These are phyloP conservation scores for Spergularia marina DNA, from an alignment of 148 eudicot genomes.

Conservation along the genomic window DNA sequence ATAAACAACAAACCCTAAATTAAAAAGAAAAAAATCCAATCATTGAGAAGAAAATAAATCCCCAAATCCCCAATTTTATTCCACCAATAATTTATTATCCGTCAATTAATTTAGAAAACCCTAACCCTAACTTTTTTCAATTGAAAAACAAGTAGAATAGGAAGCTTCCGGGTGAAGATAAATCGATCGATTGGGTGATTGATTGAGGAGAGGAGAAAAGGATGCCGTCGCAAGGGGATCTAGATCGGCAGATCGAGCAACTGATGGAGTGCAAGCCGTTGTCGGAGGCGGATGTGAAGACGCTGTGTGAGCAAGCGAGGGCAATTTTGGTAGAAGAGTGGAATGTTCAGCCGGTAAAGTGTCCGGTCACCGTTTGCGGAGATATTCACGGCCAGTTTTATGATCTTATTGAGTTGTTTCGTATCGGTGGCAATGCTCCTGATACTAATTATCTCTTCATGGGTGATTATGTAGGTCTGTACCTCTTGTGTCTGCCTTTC, in stretches of 20 bases:
- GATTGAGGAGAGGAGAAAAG: constrained; percentile 14
- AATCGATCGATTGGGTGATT: not conserved
- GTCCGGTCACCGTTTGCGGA: constrained; percentile 94
- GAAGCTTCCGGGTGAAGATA: not conserved
- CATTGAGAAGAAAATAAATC: too few relatives aligned
- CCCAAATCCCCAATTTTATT: too few relatives aligned
- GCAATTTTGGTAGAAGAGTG: constrained; percentile 87
- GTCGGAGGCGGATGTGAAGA: constrained; percentile 74
- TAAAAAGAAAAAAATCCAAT: not conserved
- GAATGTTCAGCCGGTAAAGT: constrained; percentile 92
- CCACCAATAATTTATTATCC: not conserved
- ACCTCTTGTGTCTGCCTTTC: not conserved
- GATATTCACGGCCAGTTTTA: constrained; percentile 95
- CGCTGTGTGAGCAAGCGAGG: constrained; percentile 83
- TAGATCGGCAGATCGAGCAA: constrained; percentile 83
- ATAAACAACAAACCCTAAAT: not conserved
- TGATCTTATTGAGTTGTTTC: constrained; percentile 86
- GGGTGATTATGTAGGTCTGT: constrained; percentile 94
- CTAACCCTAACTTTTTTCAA: constrained; percentile 30
- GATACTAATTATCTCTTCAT: constrained; percentile 94
- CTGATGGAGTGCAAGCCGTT: constrained; percentile 92
- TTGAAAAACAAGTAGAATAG: too few relatives aligned
- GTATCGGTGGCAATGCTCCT: constrained; percentile 84
- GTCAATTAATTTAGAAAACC: constrained; percentile 17
- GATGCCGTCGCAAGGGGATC: constrained; percentile 78